Base-by-base conservation (phyloP, 2,329 filamentous ascomycete species). In the Trichoderma simmonsii region DNA sequence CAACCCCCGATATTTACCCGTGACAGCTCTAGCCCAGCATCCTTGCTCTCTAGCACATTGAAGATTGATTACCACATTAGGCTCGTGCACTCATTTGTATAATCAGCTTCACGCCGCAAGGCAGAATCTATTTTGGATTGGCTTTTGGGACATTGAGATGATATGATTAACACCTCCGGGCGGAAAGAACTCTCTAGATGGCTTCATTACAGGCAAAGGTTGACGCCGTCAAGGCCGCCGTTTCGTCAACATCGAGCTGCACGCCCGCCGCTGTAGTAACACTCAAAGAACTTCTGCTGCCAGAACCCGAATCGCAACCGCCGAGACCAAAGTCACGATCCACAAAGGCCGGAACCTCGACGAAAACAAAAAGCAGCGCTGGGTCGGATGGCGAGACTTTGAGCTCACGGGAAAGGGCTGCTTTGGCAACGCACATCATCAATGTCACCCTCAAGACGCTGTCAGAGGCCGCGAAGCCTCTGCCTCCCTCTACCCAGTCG, bases 391-490 rank as follows among this genome's bases (percentile, higher is more conserved):
- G 73, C 30, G 80, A 75, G 75, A 78, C 73, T 74, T 77, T 76
- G 75, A 80, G 73, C 26, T 69, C 75, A 75, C 84, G 81, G 75
- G 91, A 93, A 72, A 89, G 87, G 79, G 90, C 89, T 65, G 84
- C 88, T 59, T 82, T 95, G 43, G 92, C 92, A 14, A 93, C 92
- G 0, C 88, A 94, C 73, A 85, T 93, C 43, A 89, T 94, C 76
- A 95, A 95, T 78, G 84, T 85, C 7, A 86, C 90, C 1, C 84
- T 95, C 51, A 94, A 92, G 77, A 85, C 87, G 11, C 85, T 95
- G 4, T 86, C 86, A n/a, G 90, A 92, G 71, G 89, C 89, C 0
- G 85, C 89, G 24, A 94, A 90, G 78, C 80, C 83, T 4, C 74
- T 80, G 1, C 74, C 77, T 4, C 74, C 77, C 4, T 69, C 79